phyloP scores from a whole-genome alignment of 139 green algal genomes.

The Haematococcus sp. region DNA sequence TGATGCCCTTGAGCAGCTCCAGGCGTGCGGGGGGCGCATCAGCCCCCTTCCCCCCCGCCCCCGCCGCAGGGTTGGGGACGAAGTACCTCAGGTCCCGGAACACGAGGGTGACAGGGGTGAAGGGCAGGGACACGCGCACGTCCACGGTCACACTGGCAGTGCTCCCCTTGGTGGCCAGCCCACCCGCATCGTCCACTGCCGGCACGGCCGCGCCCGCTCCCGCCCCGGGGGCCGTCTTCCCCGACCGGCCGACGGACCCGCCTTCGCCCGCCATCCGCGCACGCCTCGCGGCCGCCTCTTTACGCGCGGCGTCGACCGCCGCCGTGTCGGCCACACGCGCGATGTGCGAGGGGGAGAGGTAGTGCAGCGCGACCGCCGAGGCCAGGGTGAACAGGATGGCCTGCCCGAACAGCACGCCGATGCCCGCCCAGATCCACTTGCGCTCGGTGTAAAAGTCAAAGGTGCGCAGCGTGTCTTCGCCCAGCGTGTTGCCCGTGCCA shows the following conservation, averaged over 20 bases:
- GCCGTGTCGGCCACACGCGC: conserved; percentile 23
- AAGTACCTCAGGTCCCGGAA: conserved; percentile 65
- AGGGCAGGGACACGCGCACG: conserved; percentile 36
- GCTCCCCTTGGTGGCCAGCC: too few species aligned
- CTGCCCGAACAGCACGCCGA: conserved; percentile 26
- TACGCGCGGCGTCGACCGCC: conserved; percentile 11
- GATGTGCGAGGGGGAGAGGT: neutral
- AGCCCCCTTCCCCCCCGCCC: neutral
- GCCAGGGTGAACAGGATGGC: neutral
- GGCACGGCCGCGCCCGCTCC: too few species aligned
- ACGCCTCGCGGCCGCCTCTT: conserved; percentile 13
- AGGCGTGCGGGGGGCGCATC: conserved; percentile 11
- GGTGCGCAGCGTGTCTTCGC: conserved; percentile 32
- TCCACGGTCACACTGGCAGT: too few species aligned
- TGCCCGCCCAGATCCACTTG: conserved; percentile 33
- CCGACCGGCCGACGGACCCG: too few species aligned
- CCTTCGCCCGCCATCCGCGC: too few species aligned
- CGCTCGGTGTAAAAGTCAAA: conserved; percentile 58
- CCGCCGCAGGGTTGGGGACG: conserved; percentile 50
- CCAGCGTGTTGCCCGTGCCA: conserved; percentile 16
- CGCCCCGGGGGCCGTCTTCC: too few species aligned
- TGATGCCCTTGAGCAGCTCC: conserved; percentile 57
- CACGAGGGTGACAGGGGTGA: conserved; percentile 64
- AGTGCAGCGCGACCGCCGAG: conserved; percentile 1
- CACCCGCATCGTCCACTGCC: too few species aligned